Conservation (phyloP, 176 grass and related monocot species). For the Ananas comosus region DNA sequence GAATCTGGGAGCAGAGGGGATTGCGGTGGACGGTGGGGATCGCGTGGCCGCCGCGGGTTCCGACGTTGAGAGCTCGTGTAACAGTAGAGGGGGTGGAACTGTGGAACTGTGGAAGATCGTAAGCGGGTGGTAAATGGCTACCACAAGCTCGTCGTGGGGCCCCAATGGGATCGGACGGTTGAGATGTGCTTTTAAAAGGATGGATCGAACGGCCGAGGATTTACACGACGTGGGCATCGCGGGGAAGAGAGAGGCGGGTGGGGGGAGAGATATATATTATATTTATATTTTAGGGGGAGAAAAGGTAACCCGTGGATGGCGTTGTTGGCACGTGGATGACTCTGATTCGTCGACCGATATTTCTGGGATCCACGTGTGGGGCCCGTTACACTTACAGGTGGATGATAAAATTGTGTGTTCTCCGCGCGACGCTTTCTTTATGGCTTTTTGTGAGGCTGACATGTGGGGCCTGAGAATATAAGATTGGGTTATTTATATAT, state of each 20-base stretch:
- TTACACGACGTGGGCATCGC: constrained; percentile 12
- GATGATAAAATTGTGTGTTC: neutral
- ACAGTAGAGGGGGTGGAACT: neutral
- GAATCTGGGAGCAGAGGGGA: constrained; percentile 1
- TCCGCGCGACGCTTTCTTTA: no score
- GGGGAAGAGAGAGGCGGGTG: no score
- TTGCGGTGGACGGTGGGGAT: no score
- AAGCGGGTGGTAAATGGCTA: constrained; percentile 4
- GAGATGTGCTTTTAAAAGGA: neutral
- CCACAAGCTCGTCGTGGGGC: constrained; percentile 11
- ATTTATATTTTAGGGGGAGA: neutral
- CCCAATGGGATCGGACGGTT: neutral
- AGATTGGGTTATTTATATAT: no score
- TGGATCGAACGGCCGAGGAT: constrained; percentile 21
- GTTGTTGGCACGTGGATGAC: constrained; percentile 37
- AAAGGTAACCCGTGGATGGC: constrained; percentile 43
- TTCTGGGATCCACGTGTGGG: neutral
- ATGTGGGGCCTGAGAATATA: no score
- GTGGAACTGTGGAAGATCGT: neutral
- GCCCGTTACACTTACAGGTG: neutral
- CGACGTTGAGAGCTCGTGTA: constrained; percentile 9
- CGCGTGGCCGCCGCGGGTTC: neutral
- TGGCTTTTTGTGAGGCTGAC: no score
- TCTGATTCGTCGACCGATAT: constrained; percentile 47
- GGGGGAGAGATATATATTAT: constrained; percentile 7